A percentile compares a stretch with the other conserved stretches of the same genome.
phyloP scores from a whole-genome alignment of 202 grass and related monocot genomes.

The Eragrostis tef region DNA sequence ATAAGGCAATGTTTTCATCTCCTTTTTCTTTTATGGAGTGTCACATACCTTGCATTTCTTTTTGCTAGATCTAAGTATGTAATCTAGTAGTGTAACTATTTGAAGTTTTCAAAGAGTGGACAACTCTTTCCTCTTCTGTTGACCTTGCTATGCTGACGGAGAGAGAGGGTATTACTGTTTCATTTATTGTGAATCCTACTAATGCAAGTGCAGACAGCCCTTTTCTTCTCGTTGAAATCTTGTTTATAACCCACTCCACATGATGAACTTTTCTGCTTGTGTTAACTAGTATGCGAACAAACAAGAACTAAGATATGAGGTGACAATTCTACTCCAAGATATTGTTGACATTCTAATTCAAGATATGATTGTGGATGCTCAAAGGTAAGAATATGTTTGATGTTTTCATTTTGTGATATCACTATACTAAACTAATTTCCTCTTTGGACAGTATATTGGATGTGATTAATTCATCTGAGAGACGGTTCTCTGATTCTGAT shows the following conservation, averaged over 20 bases:
- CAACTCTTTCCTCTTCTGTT: slow-evolving; percentile 13
- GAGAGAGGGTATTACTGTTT: slow-evolving; percentile 6
- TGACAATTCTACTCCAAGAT: slow-evolving; percentile 93
- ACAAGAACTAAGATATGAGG: slow-evolving; percentile 62
- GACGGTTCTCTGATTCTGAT: slow-evolving; percentile 1
- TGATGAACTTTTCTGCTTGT: slow-evolving; percentile 29
- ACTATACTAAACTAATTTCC: slow-evolving; percentile 25
- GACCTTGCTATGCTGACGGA: slow-evolving; percentile 15
- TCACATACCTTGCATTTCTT: background rate
- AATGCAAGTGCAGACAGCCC: background rate
- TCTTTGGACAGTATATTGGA: background rate
- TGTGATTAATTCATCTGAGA: background rate
- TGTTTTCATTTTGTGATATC: slow-evolving; percentile 35
- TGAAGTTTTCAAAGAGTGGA: background rate
- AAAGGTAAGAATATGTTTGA: slow-evolving; percentile 62
- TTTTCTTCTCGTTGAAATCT: background rate
- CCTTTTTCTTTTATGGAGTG: no score
- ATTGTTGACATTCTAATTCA: slow-evolving; percentile 82
- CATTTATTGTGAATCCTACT: slow-evolving; percentile 25
- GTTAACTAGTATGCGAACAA: slow-evolving; percentile 67
- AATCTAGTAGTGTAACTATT: background rate
- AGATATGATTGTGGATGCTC: slow-evolving; percentile 83
- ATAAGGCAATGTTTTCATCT: background rate
- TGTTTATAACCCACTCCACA: background rate
- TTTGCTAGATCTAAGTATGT: background rate